Conservation (phyloP, 306 rosid genomes). For the Vigna nakashimae region DNA sequence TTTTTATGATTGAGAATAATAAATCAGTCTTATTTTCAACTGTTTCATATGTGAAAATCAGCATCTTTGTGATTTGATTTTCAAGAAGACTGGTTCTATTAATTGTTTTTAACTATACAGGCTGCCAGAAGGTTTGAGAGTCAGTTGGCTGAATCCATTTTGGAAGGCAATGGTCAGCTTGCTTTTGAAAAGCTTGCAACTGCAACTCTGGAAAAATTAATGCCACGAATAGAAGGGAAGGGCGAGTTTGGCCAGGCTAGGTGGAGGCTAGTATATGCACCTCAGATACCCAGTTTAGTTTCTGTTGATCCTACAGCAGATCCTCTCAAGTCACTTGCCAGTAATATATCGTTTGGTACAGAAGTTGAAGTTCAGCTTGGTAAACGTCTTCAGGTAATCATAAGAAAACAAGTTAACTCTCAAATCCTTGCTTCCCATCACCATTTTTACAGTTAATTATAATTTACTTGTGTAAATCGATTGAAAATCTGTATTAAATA, state of each 20-base stretch:
- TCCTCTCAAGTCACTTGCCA: constrained; percentile 89
- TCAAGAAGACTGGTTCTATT: constrained; percentile 2
- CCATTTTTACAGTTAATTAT: constrained; percentile 18
- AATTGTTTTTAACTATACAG: constrained; percentile 51
- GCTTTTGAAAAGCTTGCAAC: constrained; percentile 91
- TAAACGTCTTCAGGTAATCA: constrained; percentile 85
- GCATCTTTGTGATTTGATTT: constrained; percentile 25
- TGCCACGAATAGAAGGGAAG: constrained; percentile 98
- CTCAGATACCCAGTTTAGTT: constrained; percentile 88
- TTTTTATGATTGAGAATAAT: no score
- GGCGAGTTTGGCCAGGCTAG: constrained; percentile 95
- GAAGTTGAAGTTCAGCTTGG: constrained; percentile 97
- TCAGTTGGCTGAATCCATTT: constrained; percentile 87
- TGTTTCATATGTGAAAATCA: constrained; percentile 23
- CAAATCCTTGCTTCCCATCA: constrained; percentile 10
- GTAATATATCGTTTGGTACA: constrained; percentile 88
- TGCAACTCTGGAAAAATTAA: constrained; percentile 87
- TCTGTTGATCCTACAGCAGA: constrained; percentile 83
- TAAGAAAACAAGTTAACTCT: not conserved
- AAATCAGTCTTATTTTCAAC: no score
- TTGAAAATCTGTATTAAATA: not conserved
- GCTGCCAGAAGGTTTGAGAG: constrained; percentile 94
- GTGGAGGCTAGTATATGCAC: constrained; percentile 94
- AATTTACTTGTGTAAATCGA: not conserved
- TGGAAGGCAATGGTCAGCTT: constrained; percentile 87